A percentile compares a stretch with the other conserved stretches of the same genome.
Conservation (phyloP, 225 moss, liverwort and hornwort genomes). For the Thuidium tamariscinum region DNA sequence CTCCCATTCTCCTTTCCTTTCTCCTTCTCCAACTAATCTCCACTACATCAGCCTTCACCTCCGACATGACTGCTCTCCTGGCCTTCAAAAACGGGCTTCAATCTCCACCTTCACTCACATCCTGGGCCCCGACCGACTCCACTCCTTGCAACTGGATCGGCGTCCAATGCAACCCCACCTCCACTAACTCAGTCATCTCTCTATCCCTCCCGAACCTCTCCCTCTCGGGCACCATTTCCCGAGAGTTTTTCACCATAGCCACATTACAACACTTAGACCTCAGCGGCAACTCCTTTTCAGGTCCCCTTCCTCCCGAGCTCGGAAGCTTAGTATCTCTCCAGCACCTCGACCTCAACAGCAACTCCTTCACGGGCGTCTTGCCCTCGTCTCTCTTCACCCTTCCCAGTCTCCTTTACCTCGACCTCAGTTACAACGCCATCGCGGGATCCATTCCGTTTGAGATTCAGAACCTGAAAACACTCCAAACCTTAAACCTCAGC, state of each 20-base stretch:
- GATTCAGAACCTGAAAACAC: conserved; percentile 25
- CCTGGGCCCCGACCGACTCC: background rate
- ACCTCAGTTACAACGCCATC: conserved; percentile 46
- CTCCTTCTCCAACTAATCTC: background rate
- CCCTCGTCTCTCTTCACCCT: conserved; percentile 31
- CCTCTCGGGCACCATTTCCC: conserved; percentile 32
- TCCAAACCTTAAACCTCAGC: conserved; percentile 37
- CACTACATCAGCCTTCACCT: background rate
- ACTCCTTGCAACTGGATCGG: conserved; percentile 59
- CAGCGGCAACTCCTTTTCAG: background rate
- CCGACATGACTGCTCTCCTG: conserved; percentile 26
- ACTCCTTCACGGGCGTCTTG: conserved; percentile 18
- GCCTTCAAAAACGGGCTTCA: conserved; percentile 34
- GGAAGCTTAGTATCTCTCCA: conserved; percentile 1
- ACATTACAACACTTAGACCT: background rate
- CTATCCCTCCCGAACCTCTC: conserved; percentile 13
- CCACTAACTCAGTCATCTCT: background rate
- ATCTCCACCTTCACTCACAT: background rate
- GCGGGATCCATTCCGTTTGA: conserved; percentile 21
- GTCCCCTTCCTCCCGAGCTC: background rate
- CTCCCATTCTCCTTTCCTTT: background rate
- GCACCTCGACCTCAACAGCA: conserved; percentile 41
- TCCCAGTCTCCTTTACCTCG: conserved; percentile 25
- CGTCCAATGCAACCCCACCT: conserved; percentile 21
- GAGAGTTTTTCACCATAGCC: conserved; percentile 23